Conservation (phyloP, 1,284 basidiomycete species). For the Ceratobasidium sp. region DNA sequence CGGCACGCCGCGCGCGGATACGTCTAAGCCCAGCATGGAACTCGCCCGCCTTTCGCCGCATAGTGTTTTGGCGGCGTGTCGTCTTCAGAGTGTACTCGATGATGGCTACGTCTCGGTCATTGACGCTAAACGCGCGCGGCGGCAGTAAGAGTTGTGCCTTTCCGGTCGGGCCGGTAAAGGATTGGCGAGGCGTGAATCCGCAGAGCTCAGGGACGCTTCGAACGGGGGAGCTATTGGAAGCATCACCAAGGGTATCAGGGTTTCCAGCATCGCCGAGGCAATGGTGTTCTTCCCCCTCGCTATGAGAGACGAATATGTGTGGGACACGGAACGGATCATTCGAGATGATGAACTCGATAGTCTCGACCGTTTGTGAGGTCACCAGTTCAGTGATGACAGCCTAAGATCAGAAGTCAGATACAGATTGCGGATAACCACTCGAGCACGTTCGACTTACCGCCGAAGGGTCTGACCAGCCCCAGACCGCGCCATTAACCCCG, state of each 20-base stretch:
- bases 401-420: constrained; percentile 20
- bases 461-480: constrained; percentile 33
- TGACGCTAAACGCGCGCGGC: constrained; percentile 17
- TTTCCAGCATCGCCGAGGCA: constrained; percentile 19
- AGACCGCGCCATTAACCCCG: constrained; percentile 27
- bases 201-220: constrained; percentile 1
- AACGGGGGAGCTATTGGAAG: not conserved
- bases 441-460: constrained; percentile 14
- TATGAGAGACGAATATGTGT: constrained; percentile 38
- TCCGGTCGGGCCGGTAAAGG: constrained; percentile 14
- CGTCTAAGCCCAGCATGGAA: constrained; percentile 26
- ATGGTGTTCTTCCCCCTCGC: constrained; percentile 30
- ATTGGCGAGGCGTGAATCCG: constrained; percentile 33
- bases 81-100: not conserved
- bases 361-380: constrained; percentile 17
- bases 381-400: constrained; percentile 15
- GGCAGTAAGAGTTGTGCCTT: constrained; percentile 34
- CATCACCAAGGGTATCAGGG: constrained; percentile 20
- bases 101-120: constrained; percentile 15
- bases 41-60: constrained; percentile 13
- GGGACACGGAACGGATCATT: constrained; percentile 27
- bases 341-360: constrained; percentile 34
- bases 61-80: constrained; percentile 7
- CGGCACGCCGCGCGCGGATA: not conserved
- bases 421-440: not conserved